phyloP scores from a whole-genome alignment of 2,329 filamentous ascomycete species.

The Penicillium verrucosum region DNA sequence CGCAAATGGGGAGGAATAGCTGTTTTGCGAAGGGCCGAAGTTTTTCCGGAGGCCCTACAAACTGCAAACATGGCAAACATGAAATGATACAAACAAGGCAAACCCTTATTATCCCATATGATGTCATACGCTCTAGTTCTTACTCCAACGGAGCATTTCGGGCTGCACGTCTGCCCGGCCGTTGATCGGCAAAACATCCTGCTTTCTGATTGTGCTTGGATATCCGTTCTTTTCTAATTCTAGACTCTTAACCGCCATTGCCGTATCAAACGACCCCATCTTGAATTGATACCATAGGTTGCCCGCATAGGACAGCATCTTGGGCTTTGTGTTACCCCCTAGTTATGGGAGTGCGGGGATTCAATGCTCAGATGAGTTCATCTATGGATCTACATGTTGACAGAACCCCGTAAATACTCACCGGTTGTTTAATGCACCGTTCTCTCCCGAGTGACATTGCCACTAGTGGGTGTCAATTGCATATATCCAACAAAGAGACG shows the following conservation, averaged over 20 bases:
- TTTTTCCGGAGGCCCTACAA: slow-evolving; percentile 1
- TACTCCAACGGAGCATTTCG: slow-evolving; percentile 1
- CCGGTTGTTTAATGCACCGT: slow-evolving; percentile 11
- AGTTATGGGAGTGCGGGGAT: slow-evolving; percentile 1
- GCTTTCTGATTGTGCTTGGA: not conserved
- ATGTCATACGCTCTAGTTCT: not conserved
- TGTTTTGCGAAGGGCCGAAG: slow-evolving; percentile 19
- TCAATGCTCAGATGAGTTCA: slow-evolving; percentile 12
- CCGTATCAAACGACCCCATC: not conserved
- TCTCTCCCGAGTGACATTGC: slow-evolving; percentile 4
- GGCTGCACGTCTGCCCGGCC: not conserved
- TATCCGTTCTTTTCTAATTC: not conserved
- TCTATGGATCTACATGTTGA: slow-evolving; percentile 1
- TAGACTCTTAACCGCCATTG: slow-evolving; percentile 1
- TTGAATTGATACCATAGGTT: not conserved
- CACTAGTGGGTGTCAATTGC: not conserved
- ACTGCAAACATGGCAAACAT: not conserved
- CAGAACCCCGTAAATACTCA: slow-evolving; percentile 8
- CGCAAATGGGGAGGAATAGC: slow-evolving; percentile 9
- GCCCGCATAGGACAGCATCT: not conserved
- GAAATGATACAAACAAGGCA: not conserved
- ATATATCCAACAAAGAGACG: not conserved
- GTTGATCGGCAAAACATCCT: slow-evolving; percentile 5
- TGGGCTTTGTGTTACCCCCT: slow-evolving; percentile 1
- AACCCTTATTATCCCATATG: not conserved